Conservation (phyloP, 768 basidiomycete species). For the Solioccasus polychromus region DNA sequence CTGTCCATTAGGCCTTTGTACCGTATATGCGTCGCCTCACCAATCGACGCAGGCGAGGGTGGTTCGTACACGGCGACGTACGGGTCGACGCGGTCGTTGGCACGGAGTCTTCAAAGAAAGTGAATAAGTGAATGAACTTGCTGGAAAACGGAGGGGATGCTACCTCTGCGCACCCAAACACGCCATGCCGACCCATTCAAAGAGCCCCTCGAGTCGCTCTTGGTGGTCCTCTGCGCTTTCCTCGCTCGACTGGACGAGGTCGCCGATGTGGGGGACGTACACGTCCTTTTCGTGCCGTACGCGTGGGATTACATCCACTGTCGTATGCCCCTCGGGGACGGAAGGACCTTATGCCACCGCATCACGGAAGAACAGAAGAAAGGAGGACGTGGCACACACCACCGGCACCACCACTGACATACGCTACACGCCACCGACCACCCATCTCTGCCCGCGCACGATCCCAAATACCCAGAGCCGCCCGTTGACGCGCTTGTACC, state of each 20-base stretch:
- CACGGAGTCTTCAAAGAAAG: constrained; percentile 43
- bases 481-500: constrained; percentile 37
- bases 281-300: constrained; percentile 33
- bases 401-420: constrained; percentile 31
- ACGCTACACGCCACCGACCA: constrained; percentile 46
- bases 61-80: constrained; percentile 65
- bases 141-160: neutral
- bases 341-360: too few relatives aligned
- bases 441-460: constrained; percentile 33
- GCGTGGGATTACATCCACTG: constrained; percentile 17
- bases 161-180: constrained; percentile 65
- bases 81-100: constrained; percentile 64
- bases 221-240: constrained; percentile 52
- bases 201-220: constrained; percentile 42
- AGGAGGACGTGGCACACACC: neutral
- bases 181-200: constrained; percentile 77
- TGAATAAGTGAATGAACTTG: too few relatives aligned
- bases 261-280: constrained; percentile 37
- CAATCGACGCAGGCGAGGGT: constrained; percentile 44
- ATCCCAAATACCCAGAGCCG: constrained; percentile 52
- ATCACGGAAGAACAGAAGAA: too few relatives aligned
- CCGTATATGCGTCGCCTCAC: constrained; percentile 48
- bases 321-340: neutral
- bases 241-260: constrained; percentile 24
- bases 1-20: constrained; percentile 61